phyloP scores from a whole-genome alignment of 495 filamentous ascomycete species.

The Aeminium ludgeri region DNA sequence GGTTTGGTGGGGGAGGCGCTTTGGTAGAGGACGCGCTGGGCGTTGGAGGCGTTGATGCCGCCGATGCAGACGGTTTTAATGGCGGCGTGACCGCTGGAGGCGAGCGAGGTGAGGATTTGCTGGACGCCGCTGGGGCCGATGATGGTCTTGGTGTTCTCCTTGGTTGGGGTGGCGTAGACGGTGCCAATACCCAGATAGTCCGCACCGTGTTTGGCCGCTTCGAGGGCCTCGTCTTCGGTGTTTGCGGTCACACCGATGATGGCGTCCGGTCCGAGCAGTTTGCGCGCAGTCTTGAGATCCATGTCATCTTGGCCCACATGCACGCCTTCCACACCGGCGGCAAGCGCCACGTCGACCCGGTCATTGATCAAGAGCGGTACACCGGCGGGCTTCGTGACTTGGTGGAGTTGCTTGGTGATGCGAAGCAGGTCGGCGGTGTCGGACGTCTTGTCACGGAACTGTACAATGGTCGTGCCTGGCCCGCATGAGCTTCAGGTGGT shows the following conservation, averaged over 20 bases:
- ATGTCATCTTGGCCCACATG: slow-evolving; percentile 94
- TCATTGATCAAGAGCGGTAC: slow-evolving; percentile 91
- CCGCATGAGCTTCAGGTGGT: background rate
- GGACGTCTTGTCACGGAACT: slow-evolving; percentile 76
- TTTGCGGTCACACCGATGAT: slow-evolving; percentile 60
- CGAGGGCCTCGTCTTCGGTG: slow-evolving; percentile 46
- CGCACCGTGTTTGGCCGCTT: slow-evolving; percentile 53
- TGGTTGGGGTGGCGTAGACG: slow-evolving; percentile 68
- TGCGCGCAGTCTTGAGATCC: slow-evolving; percentile 48
- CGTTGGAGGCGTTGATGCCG: slow-evolving; percentile 66
- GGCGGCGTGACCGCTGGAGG: slow-evolving; percentile 16
- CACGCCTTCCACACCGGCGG: slow-evolving; percentile 72
- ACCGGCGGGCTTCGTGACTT: slow-evolving; percentile 44
- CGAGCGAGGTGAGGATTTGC: slow-evolving; percentile 46
- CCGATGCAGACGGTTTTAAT: slow-evolving; percentile 59
- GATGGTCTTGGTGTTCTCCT: slow-evolving; percentile 62
- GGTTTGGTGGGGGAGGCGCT: slow-evolving; percentile 32
- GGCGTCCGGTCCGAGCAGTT: slow-evolving; percentile 52
- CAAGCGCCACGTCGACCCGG: slow-evolving; percentile 80
- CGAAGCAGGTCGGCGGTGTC: slow-evolving; percentile 56
- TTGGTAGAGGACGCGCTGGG: slow-evolving; percentile 55
- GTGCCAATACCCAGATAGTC: slow-evolving; percentile 46
- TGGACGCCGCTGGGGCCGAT: slow-evolving; percentile 67
- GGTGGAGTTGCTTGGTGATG: slow-evolving; percentile 54
- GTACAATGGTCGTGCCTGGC: slow-evolving; percentile 66